Evolutionary conservation across 2,329 filamentous ascomycete genomes (phyloP), one percentile per base, ranked within the genome.

Genomic region (Monosporascus sp.): DNA sequence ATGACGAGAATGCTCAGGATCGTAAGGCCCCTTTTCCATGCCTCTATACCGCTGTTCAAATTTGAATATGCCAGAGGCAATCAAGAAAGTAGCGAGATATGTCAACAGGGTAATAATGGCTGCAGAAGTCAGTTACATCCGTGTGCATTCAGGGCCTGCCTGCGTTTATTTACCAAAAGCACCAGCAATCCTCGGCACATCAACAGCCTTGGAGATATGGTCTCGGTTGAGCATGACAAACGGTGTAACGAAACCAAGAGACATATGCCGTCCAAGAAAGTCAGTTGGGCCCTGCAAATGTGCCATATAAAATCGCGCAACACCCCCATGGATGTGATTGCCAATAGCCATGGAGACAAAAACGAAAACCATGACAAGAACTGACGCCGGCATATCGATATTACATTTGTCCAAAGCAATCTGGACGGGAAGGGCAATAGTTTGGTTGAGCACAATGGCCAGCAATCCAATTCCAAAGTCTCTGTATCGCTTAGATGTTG

Each of bases 221-320:
- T 69, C 66, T 48, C 60, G 64, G 52, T 64, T 68, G 17, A 69
- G 61, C 59, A 68, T 60, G 27, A 69, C 53, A 50, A 68, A 68
- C 22, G 61, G 63, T 17, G 62, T 56, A 26, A 69, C 66, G 41
- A 69, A 69, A 2, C 67, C 67, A 16, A 69, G 59, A 9, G 67
- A 64, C 65, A 69, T 69, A 38, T 69, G 67, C 3, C 66, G 62
- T 9, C 65, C 61, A 16, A 69, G 52, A 37, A 68, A 69, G 41
- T 68, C 65, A 1, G 61, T 61, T n/a, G 67, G 65, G 9, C 65
- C 65, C 17, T 59, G 62, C 31, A 69, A 34, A 51, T 67, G 53
- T 20, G 43, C 60, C 7, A 22, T 51, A 45, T 69, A 69, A 49
- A 66, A 54, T 8, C 41, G 48, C 26, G 44, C 50, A 22, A 60